A percentile compares a stretch with the other conserved stretches of the same genome.
Evolutionary conservation across 2,329 filamentous ascomycete genomes (phyloP).

Genomic region (Fusarium compactum): DNA sequence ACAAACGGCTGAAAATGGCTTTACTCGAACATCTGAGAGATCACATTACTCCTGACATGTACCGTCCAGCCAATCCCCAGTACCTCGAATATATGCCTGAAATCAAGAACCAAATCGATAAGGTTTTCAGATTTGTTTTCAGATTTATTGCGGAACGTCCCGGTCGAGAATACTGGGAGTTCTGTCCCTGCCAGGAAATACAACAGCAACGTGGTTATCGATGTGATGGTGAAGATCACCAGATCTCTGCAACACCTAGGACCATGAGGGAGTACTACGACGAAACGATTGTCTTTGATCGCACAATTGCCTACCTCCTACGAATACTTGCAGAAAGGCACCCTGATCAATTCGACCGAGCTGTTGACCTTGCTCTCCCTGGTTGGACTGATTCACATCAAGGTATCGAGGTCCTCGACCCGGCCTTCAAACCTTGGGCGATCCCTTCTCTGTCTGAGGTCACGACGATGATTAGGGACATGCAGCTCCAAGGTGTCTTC

Average conservation of each 20-base stretch:
- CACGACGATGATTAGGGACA: background rate
- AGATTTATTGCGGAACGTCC: no score
- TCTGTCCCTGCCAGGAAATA: no score
- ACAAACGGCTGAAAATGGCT: background rate
- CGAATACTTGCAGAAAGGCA: background rate
- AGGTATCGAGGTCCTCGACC: background rate
- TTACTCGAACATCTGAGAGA: background rate
- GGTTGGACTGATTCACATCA: background rate
- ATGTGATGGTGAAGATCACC: no score
- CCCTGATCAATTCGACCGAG: background rate
- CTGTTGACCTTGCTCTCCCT: background rate
- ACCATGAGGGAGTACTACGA: background rate
- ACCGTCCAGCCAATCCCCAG: background rate
- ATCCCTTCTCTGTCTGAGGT: constrained; percentile 1
- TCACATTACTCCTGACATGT: background rate
- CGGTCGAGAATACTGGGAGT: no score
- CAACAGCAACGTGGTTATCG: no score
- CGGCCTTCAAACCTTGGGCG: background rate
- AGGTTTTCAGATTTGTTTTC: background rate
- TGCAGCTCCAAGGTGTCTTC: background rate
- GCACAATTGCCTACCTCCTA: background rate
- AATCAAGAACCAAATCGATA: background rate
- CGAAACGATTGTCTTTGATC: background rate
- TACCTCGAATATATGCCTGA: background rate
- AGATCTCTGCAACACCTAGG: no score